Evolutionary conservation across 148 eudicot genomes (phyloP).

Genomic region (Arbutus unedo): DNA sequence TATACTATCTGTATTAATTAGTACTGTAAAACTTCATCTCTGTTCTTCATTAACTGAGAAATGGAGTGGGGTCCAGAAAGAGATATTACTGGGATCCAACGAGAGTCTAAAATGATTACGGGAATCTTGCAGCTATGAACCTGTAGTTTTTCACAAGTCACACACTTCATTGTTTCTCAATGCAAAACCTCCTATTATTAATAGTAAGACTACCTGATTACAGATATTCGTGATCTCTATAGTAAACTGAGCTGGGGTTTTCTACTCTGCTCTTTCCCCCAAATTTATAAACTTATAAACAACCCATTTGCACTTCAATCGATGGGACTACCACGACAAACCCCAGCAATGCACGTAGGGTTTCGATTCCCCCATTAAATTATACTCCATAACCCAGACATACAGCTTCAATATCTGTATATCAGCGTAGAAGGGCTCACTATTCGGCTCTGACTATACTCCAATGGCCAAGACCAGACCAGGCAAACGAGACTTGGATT

Average conservation of each 20-base stretch:
- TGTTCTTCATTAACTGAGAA: too few species aligned
- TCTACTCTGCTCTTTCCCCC: conserved; percentile 10
- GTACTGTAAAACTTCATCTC: too few species aligned
- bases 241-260: conserved; percentile 14
- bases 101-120: neutral
- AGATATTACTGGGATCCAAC: neutral
- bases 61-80: neutral
- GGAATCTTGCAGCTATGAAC: too few species aligned
- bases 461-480: conserved; percentile 43
- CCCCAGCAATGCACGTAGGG: conserved; percentile 18
- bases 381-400: neutral
- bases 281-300: conserved; percentile 26
- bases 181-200: neutral
- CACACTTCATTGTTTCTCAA: neutral
- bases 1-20: too few species aligned
- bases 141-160: neutral
- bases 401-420: conserved; percentile 7
- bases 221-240: neutral
- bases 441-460: neutral
- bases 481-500: conserved; percentile 39
- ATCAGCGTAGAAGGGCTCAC: neutral
- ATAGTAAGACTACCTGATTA: neutral
- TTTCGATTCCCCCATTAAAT: conserved; percentile 18
- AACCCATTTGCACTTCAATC: conserved; percentile 1
- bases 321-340: neutral